These are phyloP conservation scores for Botrytis hyacinthi DNA, from an alignment of 2,329 filamentous ascomycete genomes.

Conservation along the genomic window DNA sequence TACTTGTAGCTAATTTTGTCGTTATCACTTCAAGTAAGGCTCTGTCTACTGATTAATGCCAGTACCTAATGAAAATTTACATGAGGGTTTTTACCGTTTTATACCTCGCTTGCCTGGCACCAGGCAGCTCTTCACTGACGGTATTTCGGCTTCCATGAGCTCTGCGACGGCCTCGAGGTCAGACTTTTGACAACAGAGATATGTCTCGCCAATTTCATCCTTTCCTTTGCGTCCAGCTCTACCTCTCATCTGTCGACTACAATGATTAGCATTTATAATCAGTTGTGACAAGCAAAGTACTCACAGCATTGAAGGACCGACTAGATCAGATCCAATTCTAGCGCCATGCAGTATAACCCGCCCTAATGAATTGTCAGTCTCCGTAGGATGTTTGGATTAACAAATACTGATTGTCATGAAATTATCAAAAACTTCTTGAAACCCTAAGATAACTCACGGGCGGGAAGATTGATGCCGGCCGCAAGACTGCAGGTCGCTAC, in stretches of 20 bases:
- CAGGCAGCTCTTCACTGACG: constrained; percentile 66
- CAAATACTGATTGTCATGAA: not conserved
- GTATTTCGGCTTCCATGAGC: constrained; percentile 70
- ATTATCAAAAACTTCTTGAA: not conserved
- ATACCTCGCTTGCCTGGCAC: constrained; percentile 65
- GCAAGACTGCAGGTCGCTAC: constrained; percentile 77
- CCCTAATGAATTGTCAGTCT: not conserved
- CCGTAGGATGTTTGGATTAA: not conserved
- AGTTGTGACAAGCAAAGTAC: constrained; percentile 24
- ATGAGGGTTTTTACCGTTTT: constrained; percentile 51
- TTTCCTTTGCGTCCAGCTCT: constrained; percentile 77
- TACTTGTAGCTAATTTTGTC: constrained; percentile 64
- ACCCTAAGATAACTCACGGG: constrained; percentile 43
- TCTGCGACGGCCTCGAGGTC: constrained; percentile 70
- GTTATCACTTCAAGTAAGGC: constrained; percentile 70
- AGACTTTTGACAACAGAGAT: constrained; percentile 66
- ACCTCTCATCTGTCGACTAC: constrained; percentile 71
- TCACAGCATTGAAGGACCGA: constrained; percentile 73
- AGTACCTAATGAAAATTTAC: not conserved
- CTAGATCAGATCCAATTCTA: constrained; percentile 71
- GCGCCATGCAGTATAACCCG: constrained; percentile 74
- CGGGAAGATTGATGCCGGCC: constrained; percentile 77
- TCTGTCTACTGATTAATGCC: constrained; percentile 43
- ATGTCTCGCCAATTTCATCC: constrained; percentile 74
- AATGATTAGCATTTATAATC: constrained; percentile 29